Conservation (phyloP, 345 rosid species). For the Barbarea vulgaris region DNA sequence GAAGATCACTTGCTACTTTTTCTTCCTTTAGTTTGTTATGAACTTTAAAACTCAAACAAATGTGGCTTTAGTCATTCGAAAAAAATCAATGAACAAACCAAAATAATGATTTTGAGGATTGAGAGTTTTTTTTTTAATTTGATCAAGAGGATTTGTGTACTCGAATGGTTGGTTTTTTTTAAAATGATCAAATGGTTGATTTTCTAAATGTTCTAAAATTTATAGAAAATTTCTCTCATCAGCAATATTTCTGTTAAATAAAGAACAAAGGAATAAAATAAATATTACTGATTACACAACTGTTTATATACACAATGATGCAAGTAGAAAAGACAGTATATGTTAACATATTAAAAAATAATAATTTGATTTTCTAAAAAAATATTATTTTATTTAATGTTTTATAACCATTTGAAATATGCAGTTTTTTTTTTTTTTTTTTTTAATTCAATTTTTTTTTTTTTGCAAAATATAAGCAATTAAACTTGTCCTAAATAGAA, state of each 20-base stretch:
- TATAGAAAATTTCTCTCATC: background rate
- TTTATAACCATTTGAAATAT: background rate
- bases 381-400: too few relatives aligned
- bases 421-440: background rate
- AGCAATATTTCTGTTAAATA: background rate
- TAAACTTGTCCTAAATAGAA: background rate
- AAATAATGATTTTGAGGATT: background rate
- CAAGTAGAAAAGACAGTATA: background rate
- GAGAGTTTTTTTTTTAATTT: background rate
- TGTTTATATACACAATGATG: background rate
- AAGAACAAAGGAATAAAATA: background rate
- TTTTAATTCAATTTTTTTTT: too few relatives aligned
- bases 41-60: background rate
- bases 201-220: background rate
- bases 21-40: background rate
- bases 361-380: too few relatives aligned
- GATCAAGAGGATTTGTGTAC: background rate
- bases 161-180: background rate
- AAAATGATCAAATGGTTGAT: background rate
- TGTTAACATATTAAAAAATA: background rate
- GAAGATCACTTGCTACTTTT: background rate
- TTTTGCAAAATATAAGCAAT: background rate
- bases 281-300: background rate
- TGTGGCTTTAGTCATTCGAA: background rate
- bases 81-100: background rate